Evolutionary conservation across 139 green algal genomes (phyloP).

Genomic region (Picochlorum sp.): DNA sequence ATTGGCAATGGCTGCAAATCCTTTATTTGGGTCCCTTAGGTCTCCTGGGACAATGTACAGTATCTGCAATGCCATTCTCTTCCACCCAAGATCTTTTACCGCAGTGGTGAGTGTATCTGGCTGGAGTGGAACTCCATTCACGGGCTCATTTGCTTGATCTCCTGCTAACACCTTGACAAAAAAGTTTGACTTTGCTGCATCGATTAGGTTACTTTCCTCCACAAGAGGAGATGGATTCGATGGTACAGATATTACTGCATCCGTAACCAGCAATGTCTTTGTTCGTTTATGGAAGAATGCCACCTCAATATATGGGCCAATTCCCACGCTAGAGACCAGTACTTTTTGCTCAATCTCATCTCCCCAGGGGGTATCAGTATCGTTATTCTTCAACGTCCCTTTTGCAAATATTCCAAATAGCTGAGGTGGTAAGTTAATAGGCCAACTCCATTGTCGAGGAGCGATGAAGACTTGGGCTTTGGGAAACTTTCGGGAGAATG

Average conservation of each 20-base stretch:
- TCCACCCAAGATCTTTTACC: constrained; percentile 56
- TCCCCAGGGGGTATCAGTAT: constrained; percentile 44
- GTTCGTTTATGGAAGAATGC: constrained; percentile 74
- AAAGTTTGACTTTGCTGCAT: constrained; percentile 18
- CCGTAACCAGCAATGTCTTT: constrained; percentile 73
- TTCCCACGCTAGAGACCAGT: constrained; percentile 23
- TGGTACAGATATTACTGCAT: constrained; percentile 65
- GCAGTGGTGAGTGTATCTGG: constrained; percentile 21
- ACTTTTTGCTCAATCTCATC: constrained; percentile 72
- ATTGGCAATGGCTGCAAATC: constrained; percentile 56
- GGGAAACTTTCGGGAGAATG: constrained; percentile 71
- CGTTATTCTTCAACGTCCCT: constrained; percentile 18
- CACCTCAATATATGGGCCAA: constrained; percentile 45
- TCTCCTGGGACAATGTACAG: constrained; percentile 76
- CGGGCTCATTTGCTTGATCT: constrained; percentile 9
- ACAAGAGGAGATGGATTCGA: constrained; percentile 27
- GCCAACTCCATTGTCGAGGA: constrained; percentile 70
- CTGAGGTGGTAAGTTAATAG: constrained; percentile 63
- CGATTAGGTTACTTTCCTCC: constrained; percentile 3
- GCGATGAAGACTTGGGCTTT: constrained; percentile 57
- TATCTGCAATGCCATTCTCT: constrained; percentile 82
- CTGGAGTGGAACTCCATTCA: constrained; percentile 22
- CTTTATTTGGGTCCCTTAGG: constrained; percentile 50
- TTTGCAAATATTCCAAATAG: constrained; percentile 74
- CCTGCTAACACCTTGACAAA: constrained; percentile 21